Evolutionary conservation across 116 monocot genomes (phyloP), one percentile per base, ranked within the genome.

Genomic region (Iris pallida): DNA sequence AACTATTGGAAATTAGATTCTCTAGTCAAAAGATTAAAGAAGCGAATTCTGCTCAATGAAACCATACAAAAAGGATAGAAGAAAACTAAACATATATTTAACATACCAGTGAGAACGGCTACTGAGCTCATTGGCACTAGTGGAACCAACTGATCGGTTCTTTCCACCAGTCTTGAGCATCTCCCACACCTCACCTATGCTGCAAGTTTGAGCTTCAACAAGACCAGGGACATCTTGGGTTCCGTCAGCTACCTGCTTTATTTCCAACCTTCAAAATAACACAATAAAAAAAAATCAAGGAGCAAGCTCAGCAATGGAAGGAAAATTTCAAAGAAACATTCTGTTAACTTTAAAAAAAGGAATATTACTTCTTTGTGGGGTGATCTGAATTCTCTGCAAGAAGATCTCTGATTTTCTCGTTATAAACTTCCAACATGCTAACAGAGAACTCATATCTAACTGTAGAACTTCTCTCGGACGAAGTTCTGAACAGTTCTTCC

Each of bases 341-440:
- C 7, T 14, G 7, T 15, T 16, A 56, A 45, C n/a, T 17, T 55
- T 16, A 54, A 41, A 56, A 20, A 45, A 56, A 0, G 16, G 16
- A 55, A 8, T 8, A 53, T 13, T 45, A 68, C 68, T 56, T 68
- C 64, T 82, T 93, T 16, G 54, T 16, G 45, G 9, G 53, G 10
- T 70, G 73, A 61, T 82, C 81, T 30, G 78, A 73, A 57, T 53
- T 80, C 0, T 80, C 89, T 3, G 64, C 70, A 5, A 93, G 74
- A 59, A 93, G 84, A 61, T 93, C 89, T 66, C 84, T 83, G 20
- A 93, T 89, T 71, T 78, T 84, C 71, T 93, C 93, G 72, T 93
- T 93, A 57, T 93, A 93, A 5, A 93, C 93, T 47, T 93, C 93
- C 70, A 93, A 68, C 77, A 91, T 89, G 76, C 96, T 91, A 7